Conservation (phyloP, 768 basidiomycete genomes). For the Baorangia bicolor region DNA sequence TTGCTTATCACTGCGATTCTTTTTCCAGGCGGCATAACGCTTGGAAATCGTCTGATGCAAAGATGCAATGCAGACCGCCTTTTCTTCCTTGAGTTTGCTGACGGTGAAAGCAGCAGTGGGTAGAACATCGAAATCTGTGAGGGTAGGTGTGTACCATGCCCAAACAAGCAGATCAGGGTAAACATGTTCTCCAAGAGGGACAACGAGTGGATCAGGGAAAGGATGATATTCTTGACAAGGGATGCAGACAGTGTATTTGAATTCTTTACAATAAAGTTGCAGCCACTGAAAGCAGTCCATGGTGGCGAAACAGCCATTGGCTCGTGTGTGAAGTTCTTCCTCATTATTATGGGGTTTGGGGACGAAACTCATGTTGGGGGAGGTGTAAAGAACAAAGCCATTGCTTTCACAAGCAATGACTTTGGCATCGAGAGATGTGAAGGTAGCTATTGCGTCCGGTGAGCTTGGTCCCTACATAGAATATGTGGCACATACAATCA, state of each 20-base stretch:
- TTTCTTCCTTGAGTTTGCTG: not conserved
- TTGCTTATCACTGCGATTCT: not conserved
- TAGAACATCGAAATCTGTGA: not conserved
- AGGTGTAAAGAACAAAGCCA: not conserved
- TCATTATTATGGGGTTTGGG: not conserved
- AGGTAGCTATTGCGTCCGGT: not conserved
- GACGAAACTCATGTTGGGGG: not conserved
- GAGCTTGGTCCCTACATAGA: no score
- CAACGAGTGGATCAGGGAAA: no score
- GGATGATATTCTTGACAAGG: not conserved
- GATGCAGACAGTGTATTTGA: not conserved
- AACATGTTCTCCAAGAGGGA: no score
- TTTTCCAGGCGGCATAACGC: not conserved
- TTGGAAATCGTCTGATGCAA: not conserved
- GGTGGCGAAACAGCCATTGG: not conserved
- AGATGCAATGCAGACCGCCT: not conserved
- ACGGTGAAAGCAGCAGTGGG: not conserved
- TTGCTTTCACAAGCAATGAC: not conserved
- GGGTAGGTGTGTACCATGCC: not conserved
- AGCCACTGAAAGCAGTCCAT: not conserved
- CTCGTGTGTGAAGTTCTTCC: not conserved
- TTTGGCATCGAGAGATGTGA: not conserved
- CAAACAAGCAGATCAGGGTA: not conserved
- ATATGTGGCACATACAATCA: no score
- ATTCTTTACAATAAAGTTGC: not conserved